Evolutionary conservation across 2,329 filamentous ascomycete species (phyloP).

Genomic region (Aspergillus uvarum): DNA sequence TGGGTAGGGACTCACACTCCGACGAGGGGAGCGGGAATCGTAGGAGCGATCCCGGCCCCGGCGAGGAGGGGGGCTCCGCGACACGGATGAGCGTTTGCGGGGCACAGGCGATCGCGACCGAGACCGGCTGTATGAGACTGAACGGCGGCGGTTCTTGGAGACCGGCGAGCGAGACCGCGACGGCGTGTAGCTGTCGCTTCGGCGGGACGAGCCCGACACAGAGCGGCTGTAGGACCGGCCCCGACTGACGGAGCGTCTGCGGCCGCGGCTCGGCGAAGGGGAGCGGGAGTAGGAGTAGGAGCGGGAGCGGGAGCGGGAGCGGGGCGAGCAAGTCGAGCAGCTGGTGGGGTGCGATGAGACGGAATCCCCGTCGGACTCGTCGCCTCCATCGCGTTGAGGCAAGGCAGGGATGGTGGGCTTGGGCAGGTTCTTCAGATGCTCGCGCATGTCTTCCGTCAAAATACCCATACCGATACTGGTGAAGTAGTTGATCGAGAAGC

Average conservation of each 20-base stretch:
- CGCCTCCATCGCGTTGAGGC: conserved; percentile 55
- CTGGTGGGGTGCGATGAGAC: conserved; percentile 44
- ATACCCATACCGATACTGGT: conserved; percentile 95
- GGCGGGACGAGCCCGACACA: conserved; percentile 32
- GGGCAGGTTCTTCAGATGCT: conserved; percentile 83
- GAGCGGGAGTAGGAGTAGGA: conserved; percentile 34
- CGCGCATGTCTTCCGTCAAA: conserved; percentile 92
- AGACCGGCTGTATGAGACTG: conserved; percentile 37
- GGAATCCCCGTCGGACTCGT: conserved; percentile 69
- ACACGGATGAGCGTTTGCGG: conserved; percentile 22
- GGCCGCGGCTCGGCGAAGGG: conserved; percentile 32
- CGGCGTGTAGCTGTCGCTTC: conserved; percentile 35
- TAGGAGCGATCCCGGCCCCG: conserved; percentile 28
- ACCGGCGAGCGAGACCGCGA: conserved; percentile 39
- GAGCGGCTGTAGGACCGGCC: conserved; percentile 35
- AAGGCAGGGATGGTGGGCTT: conserved; percentile 76
- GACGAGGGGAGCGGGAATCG: conserved; percentile 27
- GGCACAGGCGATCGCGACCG: conserved; percentile 21
- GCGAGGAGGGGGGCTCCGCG: conserved; percentile 32
- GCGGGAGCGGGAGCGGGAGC: conserved; percentile 47
- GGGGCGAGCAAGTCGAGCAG: conserved; percentile 29
- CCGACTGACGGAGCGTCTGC: conserved; percentile 24
- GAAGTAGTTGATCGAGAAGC: conserved; percentile 99
- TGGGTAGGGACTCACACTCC: conserved; percentile 24
- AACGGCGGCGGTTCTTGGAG: conserved; percentile 31